A percentile compares a stretch with the other conserved stretches of the same genome.
Conservation (phyloP, 345 rosid species). For the Lumnitzera littorea region DNA sequence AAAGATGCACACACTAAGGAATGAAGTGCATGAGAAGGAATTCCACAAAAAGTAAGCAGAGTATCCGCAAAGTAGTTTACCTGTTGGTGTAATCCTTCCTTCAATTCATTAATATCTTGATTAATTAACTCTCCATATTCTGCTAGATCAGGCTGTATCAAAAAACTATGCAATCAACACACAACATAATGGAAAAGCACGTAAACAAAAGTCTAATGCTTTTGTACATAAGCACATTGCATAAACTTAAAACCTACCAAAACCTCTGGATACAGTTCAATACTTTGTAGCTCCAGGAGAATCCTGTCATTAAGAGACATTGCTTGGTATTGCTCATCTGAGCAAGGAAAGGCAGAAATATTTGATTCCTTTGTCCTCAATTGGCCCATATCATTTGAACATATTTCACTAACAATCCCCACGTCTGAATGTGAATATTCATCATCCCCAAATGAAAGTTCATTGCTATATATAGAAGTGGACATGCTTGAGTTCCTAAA, state of each 20-base stretch:
- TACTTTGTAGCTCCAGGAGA: conserved; percentile 78
- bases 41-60: neutral
- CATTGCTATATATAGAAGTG: conserved; percentile 61
- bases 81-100: conserved; percentile 66
- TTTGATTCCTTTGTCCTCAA: conserved; percentile 45
- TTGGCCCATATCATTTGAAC: conserved; percentile 46
- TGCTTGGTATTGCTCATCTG: conserved; percentile 60
- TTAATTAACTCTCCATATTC: conserved; percentile 63
- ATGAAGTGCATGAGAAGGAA: neutral
- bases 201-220: neutral
- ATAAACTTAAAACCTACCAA: conserved; percentile 42
- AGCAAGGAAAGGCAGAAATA: conserved; percentile 31
- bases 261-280: conserved; percentile 74
- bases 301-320: conserved; percentile 75
- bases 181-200: neutral
- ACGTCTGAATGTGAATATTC: conserved; percentile 54
- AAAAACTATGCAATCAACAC: conserved; percentile 1
- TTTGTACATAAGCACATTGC: neutral
- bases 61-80: conserved; percentile 19
- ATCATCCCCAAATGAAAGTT: conserved; percentile 71
- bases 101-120: conserved; percentile 58
- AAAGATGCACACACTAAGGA: neutral
- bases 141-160: conserved; percentile 78
- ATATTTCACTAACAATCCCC: conserved; percentile 54
- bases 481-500: conserved; percentile 56